Evolutionary conservation across 305 asterid genomes (phyloP), one percentile per base, ranked within the genome.

Genomic region (Monarda citriodora): DNA sequence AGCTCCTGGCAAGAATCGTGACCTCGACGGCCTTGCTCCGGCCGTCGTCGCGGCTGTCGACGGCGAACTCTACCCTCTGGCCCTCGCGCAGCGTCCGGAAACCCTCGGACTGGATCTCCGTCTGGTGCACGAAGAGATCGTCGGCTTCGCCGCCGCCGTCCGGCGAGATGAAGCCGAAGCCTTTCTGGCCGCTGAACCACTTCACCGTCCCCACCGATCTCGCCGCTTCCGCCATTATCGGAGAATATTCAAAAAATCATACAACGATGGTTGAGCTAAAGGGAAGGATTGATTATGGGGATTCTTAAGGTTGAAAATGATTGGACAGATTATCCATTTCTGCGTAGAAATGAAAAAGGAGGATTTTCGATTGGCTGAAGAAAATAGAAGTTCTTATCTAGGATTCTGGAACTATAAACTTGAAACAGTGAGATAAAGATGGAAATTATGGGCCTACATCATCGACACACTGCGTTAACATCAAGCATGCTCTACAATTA

Each of bases 111-210:
- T 69, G 84, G 71, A 84, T 84, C 65, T 74, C 86, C 9, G 87
- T 69, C 49, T 81, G 86, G 64, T 84, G 92, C 15, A 79, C 92
- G 32, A 84, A 82, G 3, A 84, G 77, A 75, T 84, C 92, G 0
- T 79, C 86, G 13, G 77, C 77, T 47, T 81, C 86, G 15, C 78
- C 75, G 50, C 86, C 86, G 26, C 60, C 89, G 16, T 79, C 81
- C 25, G 83, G 81, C 6, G 76, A 66, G 40, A 84, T 68, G 79
- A 84, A 84, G 0, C 89, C 89, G 64, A 76, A 84, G 5, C 92
- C 88, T 40, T 79, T 81, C 38, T 79, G 87, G 44, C 74, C 88
- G 72, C 78, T 84, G 81, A 84, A 84, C 88, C 89, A 81, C 50
- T 79, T 84, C 20, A 82, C 89, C 9, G 80, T 69, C 13, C 93